Base-by-base conservation (phyloP, 441 rosid species). In the Syzygium syzygioides region DNA sequence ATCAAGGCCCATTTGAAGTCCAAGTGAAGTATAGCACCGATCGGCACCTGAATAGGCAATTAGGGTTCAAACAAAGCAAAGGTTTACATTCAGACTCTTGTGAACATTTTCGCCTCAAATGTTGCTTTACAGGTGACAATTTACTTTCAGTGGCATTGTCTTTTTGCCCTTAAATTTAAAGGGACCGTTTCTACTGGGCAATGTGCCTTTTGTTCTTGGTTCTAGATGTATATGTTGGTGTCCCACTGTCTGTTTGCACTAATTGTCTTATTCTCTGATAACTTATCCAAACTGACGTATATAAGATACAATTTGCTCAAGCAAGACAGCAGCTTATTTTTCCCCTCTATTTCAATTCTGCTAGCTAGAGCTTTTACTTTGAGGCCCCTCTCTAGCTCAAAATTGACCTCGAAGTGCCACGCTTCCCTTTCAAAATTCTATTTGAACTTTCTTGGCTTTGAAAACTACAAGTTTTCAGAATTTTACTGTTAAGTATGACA, bases 1-100 rank as follows among this genome's bases (percentile, higher is more conserved):
- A 86, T 94, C 54, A 88, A 90, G 91, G 92, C 85, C 12, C 79
- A 89, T 45, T 89, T 95, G 91, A 95, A 93, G 93, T 88, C 94
- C 84, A 95, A 91, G 90, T 91, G 93, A 93, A 12, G 15, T 41
- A 76, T 41, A 23, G n/a, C 17, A 9, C 83, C 52, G 12, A 20
- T 41, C 17, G 28, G 52, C 83, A 4, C 23, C 52, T 76, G 83
- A 76, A 76, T 76, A 41, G 83, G 50, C n/a, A 76, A 76, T 76
- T 23, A 12, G 83, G 6, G 52, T 37, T 37, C 83, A 20, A 76
- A 14, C 14, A 76, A 37, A 23, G 83, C 10, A 6, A 23, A 76
- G 83, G 52, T 71, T 20, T 71, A 71, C 37, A 71, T 37, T 37
- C 14, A 71, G 80, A 68, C 50, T 71, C 28, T 56, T 56, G 10